phyloP scores from a whole-genome alignment of 2,329 filamentous ascomycete genomes.

The Ophiosphaerella korrae region DNA sequence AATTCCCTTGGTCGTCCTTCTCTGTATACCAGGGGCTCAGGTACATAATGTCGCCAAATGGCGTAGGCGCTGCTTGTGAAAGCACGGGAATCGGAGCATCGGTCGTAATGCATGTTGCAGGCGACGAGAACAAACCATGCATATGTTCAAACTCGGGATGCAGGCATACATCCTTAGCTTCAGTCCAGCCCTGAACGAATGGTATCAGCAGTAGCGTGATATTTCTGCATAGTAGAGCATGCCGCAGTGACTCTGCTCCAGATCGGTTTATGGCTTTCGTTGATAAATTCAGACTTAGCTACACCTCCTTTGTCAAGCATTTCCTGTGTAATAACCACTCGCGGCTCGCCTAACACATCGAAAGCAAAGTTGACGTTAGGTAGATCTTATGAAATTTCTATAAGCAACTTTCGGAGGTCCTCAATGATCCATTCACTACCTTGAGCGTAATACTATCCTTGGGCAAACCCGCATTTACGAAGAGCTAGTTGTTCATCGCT shows the following conservation, averaged over 20 bases:
- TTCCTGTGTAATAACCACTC: slow-evolving; percentile 8
- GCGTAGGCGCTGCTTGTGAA: slow-evolving; percentile 52
- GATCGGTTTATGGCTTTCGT: slow-evolving; percentile 3
- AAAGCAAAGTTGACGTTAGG: slow-evolving; percentile 15
- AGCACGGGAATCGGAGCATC: slow-evolving; percentile 54
- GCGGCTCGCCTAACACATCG: slow-evolving; percentile 13
- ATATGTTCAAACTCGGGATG: slow-evolving; percentile 45
- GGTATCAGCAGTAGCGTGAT: neutral
- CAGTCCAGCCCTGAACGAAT: slow-evolving; percentile 4
- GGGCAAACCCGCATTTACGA: slow-evolving; percentile 8
- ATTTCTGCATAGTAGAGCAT: neutral
- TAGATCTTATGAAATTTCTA: slow-evolving; percentile 3
- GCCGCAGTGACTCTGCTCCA: slow-evolving; percentile 4
- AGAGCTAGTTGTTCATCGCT: slow-evolving; percentile 5
- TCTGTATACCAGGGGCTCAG: slow-evolving; percentile 58
- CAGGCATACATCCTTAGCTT: slow-evolving; percentile 13
- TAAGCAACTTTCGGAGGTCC: slow-evolving; percentile 1
- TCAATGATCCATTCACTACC: slow-evolving; percentile 8
- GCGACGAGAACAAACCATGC: slow-evolving; percentile 55
- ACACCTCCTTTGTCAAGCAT: slow-evolving; percentile 5
- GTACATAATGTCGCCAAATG: slow-evolving; percentile 56
- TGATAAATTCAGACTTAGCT: slow-evolving; percentile 2
- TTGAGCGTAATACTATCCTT: slow-evolving; percentile 3
- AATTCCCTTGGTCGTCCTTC: slow-evolving; percentile 47
- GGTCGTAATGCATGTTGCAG: slow-evolving; percentile 51